Evolutionary conservation across 208 protist genomes (phyloP).

Genomic region (Crithidia expoeki): DNA sequence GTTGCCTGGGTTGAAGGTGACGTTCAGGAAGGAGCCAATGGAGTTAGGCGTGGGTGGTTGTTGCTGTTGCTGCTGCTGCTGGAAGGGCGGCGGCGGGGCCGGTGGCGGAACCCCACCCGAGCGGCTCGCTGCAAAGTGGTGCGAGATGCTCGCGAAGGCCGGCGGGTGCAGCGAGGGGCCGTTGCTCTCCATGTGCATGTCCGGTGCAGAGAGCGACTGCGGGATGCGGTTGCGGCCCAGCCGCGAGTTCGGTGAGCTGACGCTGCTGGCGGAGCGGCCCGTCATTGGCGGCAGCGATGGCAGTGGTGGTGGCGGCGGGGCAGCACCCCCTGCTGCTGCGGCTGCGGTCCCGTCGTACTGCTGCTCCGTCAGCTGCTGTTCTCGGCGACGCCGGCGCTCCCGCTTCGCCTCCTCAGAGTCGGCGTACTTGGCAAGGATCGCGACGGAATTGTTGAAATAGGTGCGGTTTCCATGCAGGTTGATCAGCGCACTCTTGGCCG

Average conservation of each 20-base stretch:
- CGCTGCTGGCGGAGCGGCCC: slow-evolving; percentile 2
- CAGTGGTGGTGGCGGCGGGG: slow-evolving; percentile 1
- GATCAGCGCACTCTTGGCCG: slow-evolving; percentile 59
- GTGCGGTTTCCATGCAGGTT: slow-evolving; percentile 72
- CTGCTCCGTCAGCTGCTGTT: slow-evolving; percentile 36
- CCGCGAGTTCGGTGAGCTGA: background rate
- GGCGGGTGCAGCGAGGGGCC: slow-evolving; percentile 17
- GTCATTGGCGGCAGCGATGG: slow-evolving; percentile 9
- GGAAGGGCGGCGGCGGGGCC: slow-evolving; percentile 5
- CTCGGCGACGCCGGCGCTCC: slow-evolving; percentile 74
- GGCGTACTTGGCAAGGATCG: slow-evolving; percentile 85
- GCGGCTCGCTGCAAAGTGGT: slow-evolving; percentile 25
- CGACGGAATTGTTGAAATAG: slow-evolving; percentile 64
- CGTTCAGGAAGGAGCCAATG: slow-evolving; percentile 42
- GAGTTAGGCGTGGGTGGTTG: slow-evolving; percentile 31
- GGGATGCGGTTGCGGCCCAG: slow-evolving; percentile 8
- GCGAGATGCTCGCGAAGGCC: slow-evolving; percentile 31
- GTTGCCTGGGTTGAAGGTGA: slow-evolving; percentile 37
- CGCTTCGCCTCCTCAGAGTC: slow-evolving; percentile 81
- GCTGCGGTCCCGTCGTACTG: slow-evolving; percentile 9
- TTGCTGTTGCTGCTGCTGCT: slow-evolving; percentile 21
- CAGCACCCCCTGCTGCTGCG: background rate
- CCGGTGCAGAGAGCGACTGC: slow-evolving; percentile 17
- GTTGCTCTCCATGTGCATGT: slow-evolving; percentile 27
- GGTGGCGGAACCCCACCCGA: slow-evolving; percentile 8